Evolutionary conservation across 192 early-diverging fungal species (phyloP), one percentile per base, ranked within the genome.

Genomic region (Coemansia sp.): DNA sequence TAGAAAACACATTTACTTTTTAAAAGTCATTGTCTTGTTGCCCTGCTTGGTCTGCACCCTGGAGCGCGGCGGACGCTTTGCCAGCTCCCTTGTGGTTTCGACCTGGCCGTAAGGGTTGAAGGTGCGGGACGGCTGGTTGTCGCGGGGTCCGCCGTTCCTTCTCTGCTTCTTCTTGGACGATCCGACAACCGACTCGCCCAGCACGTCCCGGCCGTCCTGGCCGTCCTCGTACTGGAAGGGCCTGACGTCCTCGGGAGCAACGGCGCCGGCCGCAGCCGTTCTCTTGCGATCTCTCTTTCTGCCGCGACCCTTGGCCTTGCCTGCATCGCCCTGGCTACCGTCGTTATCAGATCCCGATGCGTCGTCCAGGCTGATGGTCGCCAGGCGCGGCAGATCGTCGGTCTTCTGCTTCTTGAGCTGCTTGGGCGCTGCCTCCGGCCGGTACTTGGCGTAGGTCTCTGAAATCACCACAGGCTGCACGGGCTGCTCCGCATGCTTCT

Each of bases 51-150:
- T 34, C 10, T 49, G 60, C 22, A 74, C 60, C 0, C 67, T 54
- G 13, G 62, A 61, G 6, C 57, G 55, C 0, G 25, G 58, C 2
- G 69, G 67, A 0, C 36, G n/a, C 25, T 60, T 57, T 11, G 50
- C 62, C 19, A 75, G 34, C 36, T 60, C 69, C 29, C 36, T 53
- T 5, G 67, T 45, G 1, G 58, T 58, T n/a, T 24, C 53, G 3
- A 63, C 47, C 22, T 67, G 60, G 4, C 60, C 61, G 23, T 82
- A 82, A 0, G 79, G 79, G 19, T 82, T 64, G 36, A 73, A 82
- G 23, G 18, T 25, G n/a, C n/a, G n/a, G n/a, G n/a, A n/a, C 39
- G 46, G 54, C 27, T 50, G 59, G 72, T 18, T 34, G 19, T 27
- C 36, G 49, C 22, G 30, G 58, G 16, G 23, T 16, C 20, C 22